Conservation (phyloP, 345 rosid species). For the Trapa bicornis region DNA sequence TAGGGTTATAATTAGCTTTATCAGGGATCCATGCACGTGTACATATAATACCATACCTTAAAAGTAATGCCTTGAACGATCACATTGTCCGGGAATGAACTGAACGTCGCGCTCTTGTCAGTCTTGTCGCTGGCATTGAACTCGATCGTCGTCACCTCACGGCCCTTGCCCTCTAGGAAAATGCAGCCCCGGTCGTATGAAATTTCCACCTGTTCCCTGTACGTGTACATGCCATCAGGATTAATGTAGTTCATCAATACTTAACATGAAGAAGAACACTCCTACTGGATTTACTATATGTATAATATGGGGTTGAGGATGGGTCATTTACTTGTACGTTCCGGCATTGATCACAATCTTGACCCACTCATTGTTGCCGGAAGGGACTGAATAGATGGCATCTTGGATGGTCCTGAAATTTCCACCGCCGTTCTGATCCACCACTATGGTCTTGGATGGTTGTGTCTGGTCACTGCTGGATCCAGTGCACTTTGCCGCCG, state of each 20-base stretch:
- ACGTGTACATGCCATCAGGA: neutral
- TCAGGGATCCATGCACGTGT: too few species aligned
- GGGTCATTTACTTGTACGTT: slow-evolving; percentile 5
- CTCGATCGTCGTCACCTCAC: slow-evolving; percentile 17
- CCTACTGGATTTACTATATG: too few species aligned
- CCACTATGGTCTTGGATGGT: neutral
- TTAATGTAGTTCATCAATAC: too few species aligned
- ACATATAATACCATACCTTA: slow-evolving; percentile 16
- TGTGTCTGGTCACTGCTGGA: neutral
- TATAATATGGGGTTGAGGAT: too few species aligned
- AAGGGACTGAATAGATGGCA: slow-evolving; percentile 11
- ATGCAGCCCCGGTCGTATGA: slow-evolving; percentile 28
- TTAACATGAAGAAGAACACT: too few species aligned
- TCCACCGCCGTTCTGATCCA: slow-evolving; percentile 1
- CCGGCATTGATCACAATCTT: slow-evolving; percentile 3
- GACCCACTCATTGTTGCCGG: slow-evolving; percentile 6
- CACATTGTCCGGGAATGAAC: slow-evolving; percentile 23
- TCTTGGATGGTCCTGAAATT: slow-evolving; percentile 8
- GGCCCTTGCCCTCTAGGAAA: slow-evolving; percentile 25
- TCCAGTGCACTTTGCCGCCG: neutral
- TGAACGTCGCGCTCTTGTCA: slow-evolving; percentile 35
- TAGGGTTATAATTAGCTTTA: too few species aligned
- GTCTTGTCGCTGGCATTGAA: slow-evolving; percentile 19
- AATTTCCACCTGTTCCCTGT: slow-evolving; percentile 35
- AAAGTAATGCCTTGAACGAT: slow-evolving; percentile 32